Evolutionary conservation across 2,329 filamentous ascomycete species (phyloP).

Genomic region (Nemania sp.): DNA sequence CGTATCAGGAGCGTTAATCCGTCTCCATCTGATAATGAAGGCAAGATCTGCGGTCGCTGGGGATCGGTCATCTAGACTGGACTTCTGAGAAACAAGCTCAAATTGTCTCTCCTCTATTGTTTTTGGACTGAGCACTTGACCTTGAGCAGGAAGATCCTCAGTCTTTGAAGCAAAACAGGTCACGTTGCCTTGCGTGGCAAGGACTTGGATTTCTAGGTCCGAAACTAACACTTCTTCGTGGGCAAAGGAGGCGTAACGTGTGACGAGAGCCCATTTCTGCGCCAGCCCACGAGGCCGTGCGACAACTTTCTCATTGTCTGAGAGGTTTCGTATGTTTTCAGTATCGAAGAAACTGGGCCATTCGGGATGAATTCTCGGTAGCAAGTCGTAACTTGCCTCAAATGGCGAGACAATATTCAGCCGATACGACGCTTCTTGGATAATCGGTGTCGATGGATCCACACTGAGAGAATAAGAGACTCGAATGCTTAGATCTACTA

Average conservation of each 20-base stretch:
- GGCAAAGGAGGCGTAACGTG: conserved; percentile 77
- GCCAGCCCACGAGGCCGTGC: conserved; percentile 62
- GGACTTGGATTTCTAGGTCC: conserved; percentile 65
- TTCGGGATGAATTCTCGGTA: conserved; percentile 75
- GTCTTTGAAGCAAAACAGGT: conserved; percentile 56
- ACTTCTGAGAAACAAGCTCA: conserved; percentile 74
- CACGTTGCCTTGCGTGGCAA: conserved; percentile 65
- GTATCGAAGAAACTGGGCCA: conserved; percentile 89
- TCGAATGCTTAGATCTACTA: conserved; percentile 71
- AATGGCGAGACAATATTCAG: conserved; percentile 82
- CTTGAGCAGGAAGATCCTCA: conserved; percentile 46
- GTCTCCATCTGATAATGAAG: conserved; percentile 78
- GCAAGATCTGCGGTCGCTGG: conserved; percentile 75
- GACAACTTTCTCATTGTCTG: conserved; percentile 40
- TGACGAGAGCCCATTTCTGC: conserved; percentile 81
- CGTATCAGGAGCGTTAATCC: conserved; percentile 43
- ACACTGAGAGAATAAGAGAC: conserved; percentile 78
- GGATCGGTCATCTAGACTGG: conserved; percentile 79
- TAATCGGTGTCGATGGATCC: conserved; percentile 79
- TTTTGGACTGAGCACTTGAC: conserved; percentile 63
- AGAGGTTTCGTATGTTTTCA: conserved; percentile 49
- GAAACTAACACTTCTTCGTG: conserved; percentile 68
- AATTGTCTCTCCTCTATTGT: conserved; percentile 75
- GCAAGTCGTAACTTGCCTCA: conserved; percentile 87
- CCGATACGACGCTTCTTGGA: conserved; percentile 70